Evolutionary conservation across 2,329 filamentous ascomycete genomes (phyloP), one percentile per base, ranked within the genome.

Genomic region (Penicillium expansum): DNA sequence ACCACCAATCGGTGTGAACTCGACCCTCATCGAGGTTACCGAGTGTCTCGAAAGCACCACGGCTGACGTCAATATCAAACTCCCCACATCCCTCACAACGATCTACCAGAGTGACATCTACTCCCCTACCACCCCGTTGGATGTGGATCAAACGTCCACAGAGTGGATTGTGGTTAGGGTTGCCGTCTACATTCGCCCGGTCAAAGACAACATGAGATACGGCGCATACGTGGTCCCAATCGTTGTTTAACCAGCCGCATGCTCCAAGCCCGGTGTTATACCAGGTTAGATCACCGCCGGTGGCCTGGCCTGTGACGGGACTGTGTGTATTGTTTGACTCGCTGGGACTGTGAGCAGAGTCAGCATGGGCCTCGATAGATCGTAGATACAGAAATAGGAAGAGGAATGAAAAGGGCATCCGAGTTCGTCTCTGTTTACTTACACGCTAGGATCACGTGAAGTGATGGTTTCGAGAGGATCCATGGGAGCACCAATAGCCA

Each of bases 201-300:
- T 92, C 88, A 67, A 84, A 93, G 5, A 89, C 69, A n/a, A 80
- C 67, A 65, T 87, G 83, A 2, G 86, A 87, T 0, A 93, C 80
- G 0, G 90, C 83, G 35, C 83, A 86, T 39, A 92, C 83, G 55
- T 80, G 68, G 55, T 91, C 86, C 8, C 70, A 73, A 8, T 79
- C 76, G 1, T 69, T 72, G 52, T 82, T 84, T 1, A 74, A 79
- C 32, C 81, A 72, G 5, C 89, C 90, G 69, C 90, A 93, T 0
- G 89, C 86, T 13, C 90, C 89, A 4, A 90, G 78, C 0, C 73
- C 83, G 0, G 87, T 83, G 18, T 77, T 75, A 71, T 89, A 92
- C 75, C 86, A 92, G 0, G 87, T 91, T 49, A 90, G 71, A 48
- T 90, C 86, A 51, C 87, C 88, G 4, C 22, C 45, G 76, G 80